Base-by-base conservation (phyloP, 2,329 filamentous ascomycete species). In the Amesomyces nigricolor region DNA sequence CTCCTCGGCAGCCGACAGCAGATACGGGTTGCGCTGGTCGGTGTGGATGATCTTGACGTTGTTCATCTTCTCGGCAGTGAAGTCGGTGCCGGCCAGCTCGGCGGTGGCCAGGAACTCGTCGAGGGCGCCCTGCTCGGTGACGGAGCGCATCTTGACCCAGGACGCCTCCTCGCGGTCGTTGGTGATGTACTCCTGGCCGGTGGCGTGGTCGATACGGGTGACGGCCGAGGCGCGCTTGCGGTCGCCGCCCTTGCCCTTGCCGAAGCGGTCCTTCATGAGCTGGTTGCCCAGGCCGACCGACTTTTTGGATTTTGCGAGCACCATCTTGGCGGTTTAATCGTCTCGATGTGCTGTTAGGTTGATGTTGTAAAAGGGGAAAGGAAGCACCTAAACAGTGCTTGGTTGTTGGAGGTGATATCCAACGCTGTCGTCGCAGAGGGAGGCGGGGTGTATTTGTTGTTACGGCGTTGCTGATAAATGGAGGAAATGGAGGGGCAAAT, bases 111-210 rank as follows among this genome's bases (percentile, higher is more conserved):
- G 77, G 72, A 99, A 99, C 72, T 99, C 94, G 71, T 99, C 94
- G 59, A 99, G 83, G 44, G 91, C 91, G 63, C 87, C 91, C 73
- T 99, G 94, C 77, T 99, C 90, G 5, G 94, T 99, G 64, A 99
- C 89, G 71, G 90, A 96, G 76, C 92, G 90, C 94, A 99, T 97
- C 79, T 97, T 99, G 68, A 97, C 90, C 91, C 91, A 99, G 64
- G 89, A 81, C 37, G 92, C 94, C 75, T 97, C 91, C 70, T 95
- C 86, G 64, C 85, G 86, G 62, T 88, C 87, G 70, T 95, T 96
- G 47, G 90, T 94, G 65, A 97, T 85, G 71, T 99, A 99, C 78
- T 87, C 85, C 70, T 95, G 88, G 68, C 90, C 91, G 19, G 89
- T 90, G 26, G 83, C 78, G 66, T 91, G 83, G 70, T 91, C 85